Evolutionary conservation across 225 moss, liverwort and hornwort species (phyloP).

Genomic region (Neckera pumila): DNA sequence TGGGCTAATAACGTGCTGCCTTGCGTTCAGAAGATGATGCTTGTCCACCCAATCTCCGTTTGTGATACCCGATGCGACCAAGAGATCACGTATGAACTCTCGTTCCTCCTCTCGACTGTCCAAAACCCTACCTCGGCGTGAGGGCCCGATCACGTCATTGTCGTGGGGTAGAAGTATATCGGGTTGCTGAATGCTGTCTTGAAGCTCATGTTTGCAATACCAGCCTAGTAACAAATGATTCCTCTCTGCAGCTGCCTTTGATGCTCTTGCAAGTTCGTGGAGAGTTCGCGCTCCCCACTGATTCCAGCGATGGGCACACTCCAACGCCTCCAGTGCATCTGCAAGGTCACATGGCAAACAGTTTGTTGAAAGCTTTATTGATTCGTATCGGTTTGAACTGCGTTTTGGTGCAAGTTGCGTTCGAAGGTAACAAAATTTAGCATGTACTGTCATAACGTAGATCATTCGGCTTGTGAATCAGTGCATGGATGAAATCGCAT

Average conservation of each 20-base stretch:
- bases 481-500: not conserved
- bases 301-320: constrained; percentile 27
- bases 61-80: constrained; percentile 50
- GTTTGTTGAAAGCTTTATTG: not conserved
- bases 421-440: not conserved
- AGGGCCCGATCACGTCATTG: constrained; percentile 11
- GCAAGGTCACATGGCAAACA: not conserved
- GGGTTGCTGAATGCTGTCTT: not conserved
- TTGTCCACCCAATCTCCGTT: constrained; percentile 22
- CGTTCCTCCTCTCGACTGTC: constrained; percentile 55
- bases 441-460: too few species aligned
- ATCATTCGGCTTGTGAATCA: not conserved
- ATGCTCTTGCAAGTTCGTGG: constrained; percentile 13
- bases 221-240: not conserved
- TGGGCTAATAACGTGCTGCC: constrained; percentile 13
- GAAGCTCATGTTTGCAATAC: not conserved
- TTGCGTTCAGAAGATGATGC: not conserved
- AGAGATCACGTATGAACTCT: constrained; percentile 54
- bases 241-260: constrained; percentile 13
- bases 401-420: not conserved
- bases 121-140: constrained; percentile 10
- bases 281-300: constrained; percentile 21
- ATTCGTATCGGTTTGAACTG: not conserved
- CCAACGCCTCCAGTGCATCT: constrained; percentile 22
- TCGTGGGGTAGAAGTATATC: constrained; percentile 26